These are phyloP conservation scores for Arabidopsis suecica DNA, from an alignment of 345 rosid genomes.

Conservation along the genomic window DNA sequence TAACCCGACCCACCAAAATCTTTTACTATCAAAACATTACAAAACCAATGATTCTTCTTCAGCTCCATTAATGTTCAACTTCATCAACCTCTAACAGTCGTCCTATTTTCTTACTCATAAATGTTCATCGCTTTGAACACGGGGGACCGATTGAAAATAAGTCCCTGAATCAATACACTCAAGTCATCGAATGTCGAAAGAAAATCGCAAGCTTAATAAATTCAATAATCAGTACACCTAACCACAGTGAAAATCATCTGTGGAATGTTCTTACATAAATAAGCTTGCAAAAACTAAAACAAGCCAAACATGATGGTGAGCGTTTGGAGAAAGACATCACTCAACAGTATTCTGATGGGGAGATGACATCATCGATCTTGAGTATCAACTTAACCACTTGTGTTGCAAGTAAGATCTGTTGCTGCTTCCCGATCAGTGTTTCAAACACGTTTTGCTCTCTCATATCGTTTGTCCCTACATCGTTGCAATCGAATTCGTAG, in stretches of 20 bases:
- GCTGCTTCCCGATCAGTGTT: conserved; percentile 87
- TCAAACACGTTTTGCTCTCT: conserved; percentile 81
- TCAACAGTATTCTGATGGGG: conserved; percentile 70
- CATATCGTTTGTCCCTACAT: conserved; percentile 87
- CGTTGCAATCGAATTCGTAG: conserved; percentile 83
- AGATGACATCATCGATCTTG: conserved; percentile 91
- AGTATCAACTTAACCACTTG: conserved; percentile 95
- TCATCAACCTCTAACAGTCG: conserved; percentile 1
- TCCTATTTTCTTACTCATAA: not conserved
- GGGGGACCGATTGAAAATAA: conserved; percentile 1
- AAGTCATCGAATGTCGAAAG: not conserved
- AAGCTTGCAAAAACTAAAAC: not conserved
- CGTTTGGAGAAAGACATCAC: conserved; percentile 29
- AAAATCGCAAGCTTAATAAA: not conserved
- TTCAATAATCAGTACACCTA: conserved; percentile 11
- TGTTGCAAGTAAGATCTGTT: conserved; percentile 89
- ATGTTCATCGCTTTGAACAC: conserved; percentile 10
- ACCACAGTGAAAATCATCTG: conserved; percentile 6
- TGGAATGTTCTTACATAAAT: conserved; percentile 2
- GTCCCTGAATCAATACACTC: conserved; percentile 2
- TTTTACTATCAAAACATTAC: conserved; percentile 12
- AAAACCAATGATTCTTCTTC: conserved; percentile 7
- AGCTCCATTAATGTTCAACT: conserved; percentile 17
- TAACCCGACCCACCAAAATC: conserved; percentile 27
- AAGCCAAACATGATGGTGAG: conserved; percentile 15